These are phyloP conservation scores for Intubia oerlemansii DNA, from an alignment of 2,329 filamentous ascomycete genomes.

Conservation along the genomic window DNA sequence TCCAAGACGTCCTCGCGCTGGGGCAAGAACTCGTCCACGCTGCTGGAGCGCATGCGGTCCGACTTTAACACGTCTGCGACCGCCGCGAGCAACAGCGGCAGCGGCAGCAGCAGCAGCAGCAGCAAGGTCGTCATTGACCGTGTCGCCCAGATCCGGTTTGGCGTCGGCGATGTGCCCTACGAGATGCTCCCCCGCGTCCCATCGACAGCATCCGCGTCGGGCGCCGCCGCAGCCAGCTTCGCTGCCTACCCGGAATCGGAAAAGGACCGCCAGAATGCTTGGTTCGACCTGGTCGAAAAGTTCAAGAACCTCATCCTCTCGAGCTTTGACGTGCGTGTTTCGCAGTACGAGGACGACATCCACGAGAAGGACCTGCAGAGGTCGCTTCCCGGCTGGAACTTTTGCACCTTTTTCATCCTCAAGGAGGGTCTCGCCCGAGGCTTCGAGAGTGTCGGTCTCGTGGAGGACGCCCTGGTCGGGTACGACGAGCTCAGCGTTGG, in stretches of 20 bases:
- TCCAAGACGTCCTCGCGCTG: conserved; percentile 9
- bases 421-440: conserved; percentile 88
- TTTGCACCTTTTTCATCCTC: conserved; percentile 95
- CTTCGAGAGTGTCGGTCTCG: conserved; percentile 87
- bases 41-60: conserved; percentile 72
- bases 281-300: conserved; percentile 67
- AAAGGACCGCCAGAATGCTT: conserved; percentile 61
- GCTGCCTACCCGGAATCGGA: no score
- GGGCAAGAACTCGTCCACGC: conserved; percentile 35
- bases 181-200: conserved; percentile 37
- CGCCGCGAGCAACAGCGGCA: no score
- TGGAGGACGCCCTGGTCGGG: conserved; percentile 83
- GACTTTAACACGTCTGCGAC: conserved; percentile 88
- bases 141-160: conserved; percentile 68
- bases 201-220: not conserved
- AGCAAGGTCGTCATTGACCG: conserved; percentile 63
- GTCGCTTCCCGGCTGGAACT: conserved; percentile 87
- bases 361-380: conserved; percentile 81
- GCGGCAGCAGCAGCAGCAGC: conserved; percentile 42
- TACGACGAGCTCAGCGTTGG: conserved; percentile 89
- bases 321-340: conserved; percentile 78
- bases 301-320: conserved; percentile 71
- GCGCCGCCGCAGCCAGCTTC: no score
- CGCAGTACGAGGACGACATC: conserved; percentile 93
- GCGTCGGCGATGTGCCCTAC: conserved; percentile 46